Percentiles rank a stretch among this genome's conserved stretches.
phyloP scores from a whole-genome alignment of 805 yeast species.

The Candida khao-thaluensis region DNA sequence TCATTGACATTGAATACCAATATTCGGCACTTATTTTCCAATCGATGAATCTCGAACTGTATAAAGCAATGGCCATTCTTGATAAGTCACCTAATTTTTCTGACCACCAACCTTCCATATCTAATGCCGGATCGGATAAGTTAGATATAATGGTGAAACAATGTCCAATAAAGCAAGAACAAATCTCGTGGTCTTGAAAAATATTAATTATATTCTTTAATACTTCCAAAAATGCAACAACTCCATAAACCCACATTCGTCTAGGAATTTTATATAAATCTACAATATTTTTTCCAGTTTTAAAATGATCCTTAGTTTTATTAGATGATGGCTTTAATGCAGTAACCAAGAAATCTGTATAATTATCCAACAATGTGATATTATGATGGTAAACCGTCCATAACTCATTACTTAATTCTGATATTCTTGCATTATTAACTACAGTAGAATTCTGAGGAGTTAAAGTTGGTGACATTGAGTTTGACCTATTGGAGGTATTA shows the following conservation, averaged over 20 bases:
- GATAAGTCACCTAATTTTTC: constrained; percentile 85
- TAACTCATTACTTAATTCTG: constrained; percentile 57
- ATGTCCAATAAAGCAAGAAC: constrained; percentile 70
- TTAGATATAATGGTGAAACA: constrained; percentile 62
- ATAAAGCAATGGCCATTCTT: constrained; percentile 83
- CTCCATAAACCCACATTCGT: constrained; percentile 83
- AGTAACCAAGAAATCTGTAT: constrained; percentile 68
- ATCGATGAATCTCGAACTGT: constrained; percentile 75
- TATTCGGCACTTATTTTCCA: constrained; percentile 82
- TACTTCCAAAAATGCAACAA: constrained; percentile 76
- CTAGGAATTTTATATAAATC: constrained; percentile 76
- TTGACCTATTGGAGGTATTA: constrained; percentile 7
- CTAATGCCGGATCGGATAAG: constrained; percentile 52
- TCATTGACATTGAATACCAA: constrained; percentile 78
- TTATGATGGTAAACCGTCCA: constrained; percentile 74
- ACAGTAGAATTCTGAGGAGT: constrained; percentile 10
- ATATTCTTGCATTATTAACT: constrained; percentile 23
- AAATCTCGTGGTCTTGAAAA: constrained; percentile 74
- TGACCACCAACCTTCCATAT: constrained; percentile 74
- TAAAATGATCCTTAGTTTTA: constrained; percentile 44
- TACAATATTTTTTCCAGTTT: constrained; percentile 74
- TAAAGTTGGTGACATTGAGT: constrained; percentile 17
- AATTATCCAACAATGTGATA: constrained; percentile 63
- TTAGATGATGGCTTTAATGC: constrained; percentile 62
- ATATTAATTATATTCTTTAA: constrained; percentile 70